Conservation (phyloP, 2,329 filamentous ascomycete species). For the Nothophaeocryptopus gaeumannii region DNA sequence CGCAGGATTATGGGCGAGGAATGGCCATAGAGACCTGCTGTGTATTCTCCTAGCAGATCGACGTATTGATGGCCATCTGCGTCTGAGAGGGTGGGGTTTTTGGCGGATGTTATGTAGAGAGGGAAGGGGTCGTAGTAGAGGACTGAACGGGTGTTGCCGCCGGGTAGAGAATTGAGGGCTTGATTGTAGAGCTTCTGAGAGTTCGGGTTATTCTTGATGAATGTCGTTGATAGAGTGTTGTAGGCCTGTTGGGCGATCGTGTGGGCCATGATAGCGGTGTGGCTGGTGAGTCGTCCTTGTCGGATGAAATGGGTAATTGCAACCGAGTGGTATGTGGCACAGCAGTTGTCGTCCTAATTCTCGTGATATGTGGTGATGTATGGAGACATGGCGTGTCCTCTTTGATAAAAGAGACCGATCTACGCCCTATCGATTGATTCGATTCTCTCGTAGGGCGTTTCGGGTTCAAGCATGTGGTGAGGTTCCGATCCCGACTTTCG, state of each 20-base stretch:
- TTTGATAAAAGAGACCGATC: too few relatives aligned
- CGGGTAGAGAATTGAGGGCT: constrained; percentile 33
- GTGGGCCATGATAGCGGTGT: neutral
- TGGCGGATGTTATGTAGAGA: constrained; percentile 33
- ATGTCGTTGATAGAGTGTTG: neutral
- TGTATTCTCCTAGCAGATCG: constrained; percentile 63
- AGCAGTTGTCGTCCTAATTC: too few relatives aligned
- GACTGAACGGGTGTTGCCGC: constrained; percentile 40
- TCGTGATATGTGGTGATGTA: too few relatives aligned
- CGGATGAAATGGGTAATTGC: too few relatives aligned
- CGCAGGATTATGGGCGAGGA: constrained; percentile 55
- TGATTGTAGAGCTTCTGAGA: constrained; percentile 28
- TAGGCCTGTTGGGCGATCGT: constrained; percentile 7
- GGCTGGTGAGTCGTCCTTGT: too few relatives aligned
- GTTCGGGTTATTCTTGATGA: constrained; percentile 11
- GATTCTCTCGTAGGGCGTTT: too few relatives aligned
- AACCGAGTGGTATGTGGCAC: too few relatives aligned
- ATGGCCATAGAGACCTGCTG: constrained; percentile 65
- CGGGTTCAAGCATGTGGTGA: too few relatives aligned
- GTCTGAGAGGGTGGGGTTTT: constrained; percentile 28
- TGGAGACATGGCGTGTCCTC: too few relatives aligned
- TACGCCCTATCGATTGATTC: too few relatives aligned
- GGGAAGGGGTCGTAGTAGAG: constrained; percentile 40
- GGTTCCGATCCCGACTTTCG: too few relatives aligned
- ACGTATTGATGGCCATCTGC: constrained; percentile 45